phyloP scores from a whole-genome alignment of 495 filamentous ascomycete species.

The Parmelia sp. region DNA sequence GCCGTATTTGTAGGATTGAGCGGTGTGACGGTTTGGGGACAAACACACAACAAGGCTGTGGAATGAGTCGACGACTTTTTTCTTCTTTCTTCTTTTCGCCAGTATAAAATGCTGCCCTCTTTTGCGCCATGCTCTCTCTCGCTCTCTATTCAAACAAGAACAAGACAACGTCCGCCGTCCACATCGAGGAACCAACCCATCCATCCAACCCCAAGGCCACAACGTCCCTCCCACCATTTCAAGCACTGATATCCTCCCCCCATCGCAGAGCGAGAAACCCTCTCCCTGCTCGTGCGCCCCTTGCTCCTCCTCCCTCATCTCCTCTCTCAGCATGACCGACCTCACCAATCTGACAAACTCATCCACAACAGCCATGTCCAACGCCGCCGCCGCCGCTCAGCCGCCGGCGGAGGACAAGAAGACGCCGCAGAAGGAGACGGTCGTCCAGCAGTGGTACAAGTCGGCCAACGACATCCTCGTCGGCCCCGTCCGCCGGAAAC shows the following conservation, averaged over 20 bases:
- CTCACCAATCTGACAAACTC: not conserved
- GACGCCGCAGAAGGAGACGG: not conserved
- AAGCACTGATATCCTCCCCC: too few species aligned
- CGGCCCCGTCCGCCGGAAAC: conserved; percentile 13
- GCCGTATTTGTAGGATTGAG: not conserved
- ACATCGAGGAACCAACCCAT: too few species aligned
- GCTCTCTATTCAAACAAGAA: too few species aligned
- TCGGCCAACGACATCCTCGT: conserved; percentile 1
- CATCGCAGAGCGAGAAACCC: not conserved
- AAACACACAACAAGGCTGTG: not conserved
- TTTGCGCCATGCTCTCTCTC: too few species aligned
- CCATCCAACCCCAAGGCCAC: too few species aligned
- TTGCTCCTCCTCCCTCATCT: not conserved
- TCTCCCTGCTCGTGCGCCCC: too few species aligned
- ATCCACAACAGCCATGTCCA: not conserved
- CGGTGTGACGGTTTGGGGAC: not conserved
- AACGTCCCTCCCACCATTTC: too few species aligned
- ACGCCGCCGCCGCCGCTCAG: too few species aligned
- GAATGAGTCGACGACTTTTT: too few species aligned
- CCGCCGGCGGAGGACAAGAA: not conserved
- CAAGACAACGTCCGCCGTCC: too few species aligned
- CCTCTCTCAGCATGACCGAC: not conserved
- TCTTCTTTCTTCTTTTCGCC: too few species aligned
- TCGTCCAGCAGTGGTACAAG: conserved; percentile 10
- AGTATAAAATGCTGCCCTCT: too few species aligned